Percentiles rank a stretch among this genome's conserved stretches.
Conservation (phyloP, 2,329 filamentous ascomycete genomes). For the Cordyceps fumosorosea region DNA sequence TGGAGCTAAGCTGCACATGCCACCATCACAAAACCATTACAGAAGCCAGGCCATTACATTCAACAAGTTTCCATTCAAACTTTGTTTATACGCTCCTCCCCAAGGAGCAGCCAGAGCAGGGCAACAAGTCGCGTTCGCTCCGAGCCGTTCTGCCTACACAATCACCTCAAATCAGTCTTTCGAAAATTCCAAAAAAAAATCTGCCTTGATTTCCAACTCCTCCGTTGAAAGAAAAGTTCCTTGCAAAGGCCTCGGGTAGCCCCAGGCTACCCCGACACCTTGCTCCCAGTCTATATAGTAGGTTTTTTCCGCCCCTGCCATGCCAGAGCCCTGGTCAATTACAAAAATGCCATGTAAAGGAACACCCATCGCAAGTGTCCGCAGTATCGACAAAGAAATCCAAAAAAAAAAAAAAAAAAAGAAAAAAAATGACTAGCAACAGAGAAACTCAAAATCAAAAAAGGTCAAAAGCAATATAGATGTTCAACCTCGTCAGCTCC, state of each 20-base stretch:
- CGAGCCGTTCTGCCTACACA: not conserved
- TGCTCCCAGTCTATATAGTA: slow-evolving; percentile 8
- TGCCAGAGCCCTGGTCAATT: not conserved
- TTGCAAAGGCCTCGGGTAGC: not conserved
- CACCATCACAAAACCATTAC: not conserved
- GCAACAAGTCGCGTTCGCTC: not conserved
- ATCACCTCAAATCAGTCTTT: not conserved
- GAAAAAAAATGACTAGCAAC: slow-evolving; percentile 15
- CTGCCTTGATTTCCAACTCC: slow-evolving; percentile 3
- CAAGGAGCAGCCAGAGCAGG: not conserved
- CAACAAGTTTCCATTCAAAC: slow-evolving; percentile 1
- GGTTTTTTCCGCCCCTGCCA: slow-evolving; percentile 2
- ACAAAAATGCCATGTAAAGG: not conserved
- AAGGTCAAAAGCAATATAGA: slow-evolving; percentile 2
- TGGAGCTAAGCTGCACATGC: not conserved
- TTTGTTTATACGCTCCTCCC: not conserved
- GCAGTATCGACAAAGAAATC: not conserved
- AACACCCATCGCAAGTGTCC: not conserved
- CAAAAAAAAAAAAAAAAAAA: slow-evolving; percentile 10
- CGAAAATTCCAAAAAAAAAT: not conserved
- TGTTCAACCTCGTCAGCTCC: slow-evolving; percentile 4
- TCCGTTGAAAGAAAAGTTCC: not conserved
- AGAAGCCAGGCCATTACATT: not conserved
- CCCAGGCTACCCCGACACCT: not conserved
- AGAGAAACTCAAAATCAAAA: slow-evolving; percentile 9